A percentile compares a stretch with the other conserved stretches of the same genome.
Conservation (phyloP, 192 early-diverging fungal species). For the Gigaspora rosea region DNA sequence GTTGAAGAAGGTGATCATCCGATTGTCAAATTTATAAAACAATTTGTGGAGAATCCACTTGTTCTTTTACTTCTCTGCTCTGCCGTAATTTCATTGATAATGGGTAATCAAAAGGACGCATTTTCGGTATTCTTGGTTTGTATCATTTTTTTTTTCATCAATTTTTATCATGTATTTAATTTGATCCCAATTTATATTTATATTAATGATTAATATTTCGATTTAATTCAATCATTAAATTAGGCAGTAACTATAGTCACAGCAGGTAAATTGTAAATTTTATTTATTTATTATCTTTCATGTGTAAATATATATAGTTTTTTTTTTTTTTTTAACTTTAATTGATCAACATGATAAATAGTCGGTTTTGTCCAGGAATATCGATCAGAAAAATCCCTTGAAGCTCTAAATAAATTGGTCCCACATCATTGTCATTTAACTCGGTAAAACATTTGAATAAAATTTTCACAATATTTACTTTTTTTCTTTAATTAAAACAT, state of each 20-base stretch:
- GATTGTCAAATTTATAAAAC: conserved; percentile 74
- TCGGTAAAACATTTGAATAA: conserved; percentile 59
- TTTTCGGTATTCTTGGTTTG: conserved; percentile 77
- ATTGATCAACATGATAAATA: conserved; percentile 28
- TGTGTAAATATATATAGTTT: too few species aligned
- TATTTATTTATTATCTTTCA: background rate
- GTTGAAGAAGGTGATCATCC: conserved; percentile 67
- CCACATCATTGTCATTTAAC: conserved; percentile 86
- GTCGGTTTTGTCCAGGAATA: conserved; percentile 92
- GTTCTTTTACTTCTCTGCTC: conserved; percentile 78
- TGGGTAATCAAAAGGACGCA: conserved; percentile 84
- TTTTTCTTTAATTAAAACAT: too few species aligned
- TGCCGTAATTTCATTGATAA: conserved; percentile 66
- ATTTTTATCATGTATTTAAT: background rate
- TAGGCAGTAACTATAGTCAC: conserved; percentile 50
- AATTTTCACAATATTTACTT: too few species aligned
- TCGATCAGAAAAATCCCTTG: conserved; percentile 78
- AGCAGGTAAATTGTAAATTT: conserved; percentile 41
- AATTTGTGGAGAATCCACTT: conserved; percentile 80
- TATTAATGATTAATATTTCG: background rate
- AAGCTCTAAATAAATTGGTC: conserved; percentile 82
- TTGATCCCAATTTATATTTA: background rate
- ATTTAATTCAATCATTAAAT: background rate
- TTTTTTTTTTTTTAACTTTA: background rate
- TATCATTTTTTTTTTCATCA: too few species aligned